phyloP scores from a whole-genome alignment of 202 grass and related monocot genomes.

The Schoenoplectus triqueter region DNA sequence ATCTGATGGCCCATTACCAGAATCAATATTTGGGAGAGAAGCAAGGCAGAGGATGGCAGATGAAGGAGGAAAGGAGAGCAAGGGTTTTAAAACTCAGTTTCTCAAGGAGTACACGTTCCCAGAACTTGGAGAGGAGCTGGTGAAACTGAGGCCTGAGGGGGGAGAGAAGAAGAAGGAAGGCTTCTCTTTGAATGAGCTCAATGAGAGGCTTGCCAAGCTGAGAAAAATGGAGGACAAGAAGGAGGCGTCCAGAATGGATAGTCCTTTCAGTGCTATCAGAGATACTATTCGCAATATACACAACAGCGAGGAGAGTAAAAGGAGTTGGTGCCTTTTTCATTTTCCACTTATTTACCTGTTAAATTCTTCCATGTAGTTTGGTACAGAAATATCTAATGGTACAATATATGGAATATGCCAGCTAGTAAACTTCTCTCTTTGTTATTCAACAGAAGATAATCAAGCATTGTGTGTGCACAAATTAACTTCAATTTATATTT shows the following conservation, averaged over 20 bases:
- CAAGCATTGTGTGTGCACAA: not conserved
- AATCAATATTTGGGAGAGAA: conserved; percentile 56
- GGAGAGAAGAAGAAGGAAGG: conserved; percentile 55
- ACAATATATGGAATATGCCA: not conserved
- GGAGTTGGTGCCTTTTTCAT: conserved; percentile 21
- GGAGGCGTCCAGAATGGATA: conserved; percentile 3
- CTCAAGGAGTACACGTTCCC: conserved; percentile 47
- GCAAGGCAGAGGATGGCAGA: conserved; percentile 23
- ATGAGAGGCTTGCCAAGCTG: conserved; percentile 68
- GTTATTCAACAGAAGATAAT: not conserved
- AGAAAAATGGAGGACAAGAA: conserved; percentile 48
- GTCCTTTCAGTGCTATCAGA: not conserved
- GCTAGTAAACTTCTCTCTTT: not conserved
- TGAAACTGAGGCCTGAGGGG: conserved; percentile 52
- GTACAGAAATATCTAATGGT: not conserved
- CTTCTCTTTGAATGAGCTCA: conserved; percentile 79
- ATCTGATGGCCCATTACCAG: not conserved
- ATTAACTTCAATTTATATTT: not conserved
- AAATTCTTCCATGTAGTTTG: not conserved
- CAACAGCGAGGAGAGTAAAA: not conserved
- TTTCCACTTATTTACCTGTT: not conserved
- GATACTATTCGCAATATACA: not conserved
- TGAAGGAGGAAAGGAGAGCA: conserved; percentile 24
- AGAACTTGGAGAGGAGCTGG: conserved; percentile 69
- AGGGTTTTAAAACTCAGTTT: conserved; percentile 42